A percentile compares a stretch with the other conserved stretches of the same genome.
Conservation (phyloP, 78 protist genomes). For the Speleostelium caveatum region DNA sequence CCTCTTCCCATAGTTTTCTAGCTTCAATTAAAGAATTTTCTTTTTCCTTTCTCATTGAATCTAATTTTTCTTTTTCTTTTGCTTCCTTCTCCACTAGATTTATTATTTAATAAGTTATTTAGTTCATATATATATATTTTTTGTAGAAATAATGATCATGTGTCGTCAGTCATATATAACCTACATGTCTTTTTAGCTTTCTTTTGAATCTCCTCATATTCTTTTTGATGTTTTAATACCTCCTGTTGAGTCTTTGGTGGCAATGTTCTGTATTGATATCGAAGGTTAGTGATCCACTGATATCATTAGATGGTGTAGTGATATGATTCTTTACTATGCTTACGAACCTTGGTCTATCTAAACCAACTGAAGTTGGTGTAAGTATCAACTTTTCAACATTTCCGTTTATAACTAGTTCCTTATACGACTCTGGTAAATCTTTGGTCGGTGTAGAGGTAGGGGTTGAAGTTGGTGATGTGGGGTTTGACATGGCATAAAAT, state of each 20-base stretch:
- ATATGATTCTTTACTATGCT: neutral
- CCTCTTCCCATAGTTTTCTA: constrained; percentile 76
- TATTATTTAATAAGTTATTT: neutral
- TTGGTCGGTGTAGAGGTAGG: too few relatives aligned
- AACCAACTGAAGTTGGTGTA: constrained; percentile 9
- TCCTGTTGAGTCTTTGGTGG: constrained; percentile 82
- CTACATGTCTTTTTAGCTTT: constrained; percentile 63
- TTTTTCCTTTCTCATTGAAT: constrained; percentile 50
- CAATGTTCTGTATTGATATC: constrained; percentile 4
- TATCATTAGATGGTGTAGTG: neutral
- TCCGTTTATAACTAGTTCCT: constrained; percentile 32
- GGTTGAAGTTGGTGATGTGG: too few relatives aligned
- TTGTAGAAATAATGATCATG: too few relatives aligned
- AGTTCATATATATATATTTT: neutral
- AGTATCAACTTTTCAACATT: constrained; percentile 57
- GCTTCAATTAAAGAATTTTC: constrained; percentile 70
- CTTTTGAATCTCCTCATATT: constrained; percentile 72
- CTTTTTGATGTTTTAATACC: constrained; percentile 74
- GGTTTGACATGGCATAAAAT: too few relatives aligned
- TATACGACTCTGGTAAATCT: constrained; percentile 5
- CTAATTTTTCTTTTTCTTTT: constrained; percentile 64
- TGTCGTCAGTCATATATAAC: neutral
- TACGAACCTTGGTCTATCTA: constrained; percentile 48
- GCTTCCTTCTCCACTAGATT: constrained; percentile 67
- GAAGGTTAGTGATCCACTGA: neutral